These are phyloP conservation scores for Cryphonectria japonica DNA, from an alignment of 2,329 filamentous ascomycete species.

Conservation along the genomic window DNA sequence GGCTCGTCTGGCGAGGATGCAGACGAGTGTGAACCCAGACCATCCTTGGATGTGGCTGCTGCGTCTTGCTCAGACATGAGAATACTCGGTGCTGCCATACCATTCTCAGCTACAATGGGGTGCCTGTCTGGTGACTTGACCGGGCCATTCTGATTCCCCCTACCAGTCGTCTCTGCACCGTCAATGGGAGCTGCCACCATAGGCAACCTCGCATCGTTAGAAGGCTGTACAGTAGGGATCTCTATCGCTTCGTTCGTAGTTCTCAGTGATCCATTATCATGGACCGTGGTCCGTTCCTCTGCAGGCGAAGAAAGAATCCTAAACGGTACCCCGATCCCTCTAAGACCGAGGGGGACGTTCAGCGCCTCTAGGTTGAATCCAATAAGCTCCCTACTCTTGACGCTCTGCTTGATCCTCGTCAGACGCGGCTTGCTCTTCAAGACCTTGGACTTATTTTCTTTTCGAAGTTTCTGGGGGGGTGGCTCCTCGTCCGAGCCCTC, in stretches of 20 bases:
- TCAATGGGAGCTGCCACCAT: background rate
- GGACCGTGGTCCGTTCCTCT: background rate
- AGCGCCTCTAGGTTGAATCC: conserved; percentile 38
- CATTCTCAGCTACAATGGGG: background rate
- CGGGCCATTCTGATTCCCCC: background rate
- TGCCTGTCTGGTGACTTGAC: background rate
- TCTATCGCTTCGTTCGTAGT: background rate
- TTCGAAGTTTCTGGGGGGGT: conserved; percentile 9
- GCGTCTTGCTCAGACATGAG: background rate
- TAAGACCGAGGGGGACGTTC: conserved; percentile 23
- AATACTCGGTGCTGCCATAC: background rate
- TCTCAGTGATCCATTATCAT: background rate
- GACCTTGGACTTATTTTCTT: background rate
- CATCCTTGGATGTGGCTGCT: background rate
- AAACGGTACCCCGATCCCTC: conserved; percentile 27
- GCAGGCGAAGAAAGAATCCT: conserved; percentile 29
- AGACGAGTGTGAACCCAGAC: background rate
- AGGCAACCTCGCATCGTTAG: too few relatives aligned
- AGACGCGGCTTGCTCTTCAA: conserved; percentile 39
- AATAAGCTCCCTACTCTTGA: conserved; percentile 53
- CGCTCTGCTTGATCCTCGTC: conserved; percentile 46
- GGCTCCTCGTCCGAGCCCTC: conserved; percentile 30
- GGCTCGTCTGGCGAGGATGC: background rate
- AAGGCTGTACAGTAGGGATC: background rate
- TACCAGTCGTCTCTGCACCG: background rate